A percentile compares a stretch with the other conserved stretches of the same genome.
phyloP scores from a whole-genome alignment of 495 filamentous ascomycete species.

The Lasiosphaeria miniovina region DNA sequence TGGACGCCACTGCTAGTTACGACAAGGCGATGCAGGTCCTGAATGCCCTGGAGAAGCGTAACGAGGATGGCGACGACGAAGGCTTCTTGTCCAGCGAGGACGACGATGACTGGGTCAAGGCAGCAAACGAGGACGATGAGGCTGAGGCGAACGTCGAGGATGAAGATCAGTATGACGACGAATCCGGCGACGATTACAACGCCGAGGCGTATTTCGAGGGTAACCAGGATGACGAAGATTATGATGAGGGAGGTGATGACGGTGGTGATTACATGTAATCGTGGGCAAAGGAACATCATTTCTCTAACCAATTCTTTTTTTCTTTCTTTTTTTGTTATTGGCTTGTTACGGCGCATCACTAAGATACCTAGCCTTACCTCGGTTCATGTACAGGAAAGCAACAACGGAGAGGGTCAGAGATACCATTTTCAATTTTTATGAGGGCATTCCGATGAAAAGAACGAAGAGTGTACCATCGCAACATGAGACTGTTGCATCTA shows the following conservation, averaged over 20 bases:
- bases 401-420: conserved; percentile 12
- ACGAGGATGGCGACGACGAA: conserved; percentile 40
- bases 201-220: conserved; percentile 54
- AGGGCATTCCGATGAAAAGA: too few species aligned
- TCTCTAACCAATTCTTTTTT: not conserved
- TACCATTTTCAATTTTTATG: conserved; percentile 18
- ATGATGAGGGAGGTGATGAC: conserved; percentile 46
- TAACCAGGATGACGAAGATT: conserved; percentile 48
- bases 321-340: conserved; percentile 6
- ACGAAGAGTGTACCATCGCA: too few species aligned
- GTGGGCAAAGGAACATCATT: not conserved
- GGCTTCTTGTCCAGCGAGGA: conserved; percentile 38
- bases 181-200: conserved; percentile 53
- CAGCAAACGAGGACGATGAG: conserved; percentile 34
- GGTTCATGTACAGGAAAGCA: not conserved
- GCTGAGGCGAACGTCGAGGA: conserved; percentile 42
- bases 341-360: conserved; percentile 6
- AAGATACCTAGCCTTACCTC: not conserved
- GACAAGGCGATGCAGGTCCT: conserved; percentile 36
- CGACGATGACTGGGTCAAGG: conserved; percentile 42
- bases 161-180: conserved; percentile 45
- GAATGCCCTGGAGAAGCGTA: conserved; percentile 35
- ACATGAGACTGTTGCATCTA: too few species aligned
- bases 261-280: conserved; percentile 11
- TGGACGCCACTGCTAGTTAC: conserved; percentile 24